Conservation (phyloP, 495 filamentous ascomycete species). For the Tricharina praecox region DNA sequence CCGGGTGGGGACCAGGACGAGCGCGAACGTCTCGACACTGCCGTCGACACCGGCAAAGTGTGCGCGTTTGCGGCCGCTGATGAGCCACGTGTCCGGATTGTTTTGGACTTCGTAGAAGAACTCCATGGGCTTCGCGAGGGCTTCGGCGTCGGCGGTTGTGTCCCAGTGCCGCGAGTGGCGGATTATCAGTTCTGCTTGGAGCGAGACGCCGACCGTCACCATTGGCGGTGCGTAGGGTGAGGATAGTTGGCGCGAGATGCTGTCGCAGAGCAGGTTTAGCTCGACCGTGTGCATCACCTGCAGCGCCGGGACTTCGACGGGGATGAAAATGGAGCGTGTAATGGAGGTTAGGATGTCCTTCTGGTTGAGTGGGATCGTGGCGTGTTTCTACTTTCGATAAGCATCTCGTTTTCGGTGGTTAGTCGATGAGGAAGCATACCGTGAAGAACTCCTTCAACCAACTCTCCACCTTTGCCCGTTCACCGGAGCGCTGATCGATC, state of each 20-base stretch:
- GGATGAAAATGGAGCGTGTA: conserved; percentile 41
- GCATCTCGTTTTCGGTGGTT: neutral
- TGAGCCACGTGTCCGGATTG: conserved; percentile 59
- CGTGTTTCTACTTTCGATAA: neutral
- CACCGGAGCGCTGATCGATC: conserved; percentile 26
- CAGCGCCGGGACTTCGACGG: conserved; percentile 74
- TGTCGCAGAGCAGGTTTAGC: conserved; percentile 37
- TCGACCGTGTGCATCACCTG: conserved; percentile 72
- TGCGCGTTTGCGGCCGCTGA: conserved; percentile 62
- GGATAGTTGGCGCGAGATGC: conserved; percentile 22
- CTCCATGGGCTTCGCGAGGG: conserved; percentile 39
- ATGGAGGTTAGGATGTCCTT: conserved; percentile 10
- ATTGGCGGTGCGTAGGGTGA: conserved; percentile 25
- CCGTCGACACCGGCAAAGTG: conserved; percentile 29
- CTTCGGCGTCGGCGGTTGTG: conserved; percentile 26
- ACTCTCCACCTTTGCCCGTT: conserved; percentile 13
- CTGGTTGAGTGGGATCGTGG: neutral
- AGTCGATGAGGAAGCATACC: neutral
- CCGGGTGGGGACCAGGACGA: conserved; percentile 63
- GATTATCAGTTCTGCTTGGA: conserved; percentile 54
- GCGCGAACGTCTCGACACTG: conserved; percentile 36
- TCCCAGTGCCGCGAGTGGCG: conserved; percentile 70
- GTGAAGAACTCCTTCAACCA: conserved; percentile 23
- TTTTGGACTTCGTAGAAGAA: conserved; percentile 75
- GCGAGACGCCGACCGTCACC: conserved; percentile 13